Conservation (phyloP, 2,329 filamentous ascomycete species). For the Drechslerella coelobrocha region DNA sequence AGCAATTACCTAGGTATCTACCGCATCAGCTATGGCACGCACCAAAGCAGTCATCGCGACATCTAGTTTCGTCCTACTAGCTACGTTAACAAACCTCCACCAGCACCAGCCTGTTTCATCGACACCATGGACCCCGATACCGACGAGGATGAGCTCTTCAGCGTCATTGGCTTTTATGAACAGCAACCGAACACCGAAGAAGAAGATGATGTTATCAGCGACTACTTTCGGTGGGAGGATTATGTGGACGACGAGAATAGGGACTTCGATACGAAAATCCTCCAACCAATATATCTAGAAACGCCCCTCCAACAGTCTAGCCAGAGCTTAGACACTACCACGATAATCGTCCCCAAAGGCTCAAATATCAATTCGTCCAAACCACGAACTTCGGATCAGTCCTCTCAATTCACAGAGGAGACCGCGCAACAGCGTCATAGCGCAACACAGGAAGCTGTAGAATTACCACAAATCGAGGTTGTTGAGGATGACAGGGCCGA, state of each 20-base stretch:
- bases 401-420: no score
- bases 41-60: neutral
- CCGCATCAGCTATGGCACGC: no score
- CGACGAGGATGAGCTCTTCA: constrained; percentile 26
- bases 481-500: neutral
- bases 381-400: no score
- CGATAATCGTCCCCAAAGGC: no score
- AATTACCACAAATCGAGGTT: constrained; percentile 24
- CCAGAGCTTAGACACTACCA: no score
- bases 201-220: constrained; percentile 11
- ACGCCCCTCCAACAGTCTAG: neutral
- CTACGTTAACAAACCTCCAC: neutral
- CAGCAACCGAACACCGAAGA: constrained; percentile 1
- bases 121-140: constrained; percentile 10
- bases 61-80: neutral
- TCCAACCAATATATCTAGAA: constrained; percentile 7
- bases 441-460: constrained; percentile 20
- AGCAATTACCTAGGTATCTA: no score
- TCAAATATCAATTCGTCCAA: no score
- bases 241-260: neutral
- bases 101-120: neutral
- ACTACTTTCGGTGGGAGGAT: constrained; percentile 42
- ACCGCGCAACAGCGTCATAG: neutral
- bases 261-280: neutral
- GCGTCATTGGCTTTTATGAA: constrained; percentile 36